These are phyloP conservation scores for Penicillium soppii DNA, from an alignment of 495 filamentous ascomycete species.

Conservation along the genomic window DNA sequence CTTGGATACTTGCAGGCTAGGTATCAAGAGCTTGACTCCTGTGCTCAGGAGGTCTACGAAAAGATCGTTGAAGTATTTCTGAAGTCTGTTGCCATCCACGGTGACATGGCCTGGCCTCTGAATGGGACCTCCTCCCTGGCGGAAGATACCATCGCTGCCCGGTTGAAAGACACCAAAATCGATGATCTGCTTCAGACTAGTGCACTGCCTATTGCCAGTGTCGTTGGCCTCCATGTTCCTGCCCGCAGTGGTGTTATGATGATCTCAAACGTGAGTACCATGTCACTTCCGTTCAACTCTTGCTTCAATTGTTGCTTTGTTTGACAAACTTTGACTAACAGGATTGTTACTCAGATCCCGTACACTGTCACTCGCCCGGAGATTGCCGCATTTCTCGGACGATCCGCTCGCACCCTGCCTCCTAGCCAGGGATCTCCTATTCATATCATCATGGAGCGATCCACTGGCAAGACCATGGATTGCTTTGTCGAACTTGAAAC, in stretches of 20 bases:
- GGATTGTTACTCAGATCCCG: slow-evolving; percentile 54
- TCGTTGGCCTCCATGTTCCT: slow-evolving; percentile 12
- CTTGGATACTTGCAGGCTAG: no score
- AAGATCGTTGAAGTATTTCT: no score
- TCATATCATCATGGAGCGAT: slow-evolving; percentile 83
- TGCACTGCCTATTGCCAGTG: slow-evolving; percentile 9
- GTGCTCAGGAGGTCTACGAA: no score
- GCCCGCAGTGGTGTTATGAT: slow-evolving; percentile 43
- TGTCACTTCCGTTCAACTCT: neutral
- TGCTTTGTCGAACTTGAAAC: slow-evolving; percentile 68
- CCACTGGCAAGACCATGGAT: slow-evolving; percentile 75
- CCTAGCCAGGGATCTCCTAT: slow-evolving; percentile 57
- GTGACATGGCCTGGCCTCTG: neutral
- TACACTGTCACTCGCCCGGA: slow-evolving; percentile 66
- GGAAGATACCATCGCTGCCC: no score
- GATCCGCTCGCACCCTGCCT: slow-evolving; percentile 33
- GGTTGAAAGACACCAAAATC: no score
- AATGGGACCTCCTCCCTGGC: no score
- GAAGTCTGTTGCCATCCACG: no score
- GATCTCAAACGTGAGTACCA: slow-evolving; percentile 46
- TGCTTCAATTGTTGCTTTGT: neutral
- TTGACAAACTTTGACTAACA: neutral
- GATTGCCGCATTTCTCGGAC: slow-evolving; percentile 67
- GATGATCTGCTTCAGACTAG: neutral
- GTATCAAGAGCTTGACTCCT: no score